phyloP scores from a whole-genome alignment of 2,329 filamentous ascomycete genomes.

The Fusarium equiseti region DNA sequence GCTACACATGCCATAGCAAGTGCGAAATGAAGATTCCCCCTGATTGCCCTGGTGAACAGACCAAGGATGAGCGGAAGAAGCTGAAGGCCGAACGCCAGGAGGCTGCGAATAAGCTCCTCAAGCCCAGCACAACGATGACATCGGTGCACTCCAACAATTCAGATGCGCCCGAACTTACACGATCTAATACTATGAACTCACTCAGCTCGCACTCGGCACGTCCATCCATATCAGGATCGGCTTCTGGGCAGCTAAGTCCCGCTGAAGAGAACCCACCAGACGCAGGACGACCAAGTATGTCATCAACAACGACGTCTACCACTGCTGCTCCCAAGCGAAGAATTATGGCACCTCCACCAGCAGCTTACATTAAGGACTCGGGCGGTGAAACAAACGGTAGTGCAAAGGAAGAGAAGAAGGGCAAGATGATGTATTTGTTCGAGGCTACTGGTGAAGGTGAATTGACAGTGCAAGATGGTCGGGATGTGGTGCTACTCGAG shows the following conservation, averaged over 20 bases:
- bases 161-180: constrained; percentile 75
- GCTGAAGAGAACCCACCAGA: constrained; percentile 60
- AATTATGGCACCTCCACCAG: constrained; percentile 87
- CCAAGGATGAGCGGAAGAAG: constrained; percentile 95
- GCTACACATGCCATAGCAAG: constrained; percentile 98
- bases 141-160: constrained; percentile 65
- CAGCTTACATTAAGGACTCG: constrained; percentile 79
- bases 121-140: constrained; percentile 56
- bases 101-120: constrained; percentile 72
- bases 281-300: constrained; percentile 45
- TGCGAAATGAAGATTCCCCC: constrained; percentile 99
- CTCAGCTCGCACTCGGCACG: constrained; percentile 86
- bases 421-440: constrained; percentile 91
- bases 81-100: constrained; percentile 89
- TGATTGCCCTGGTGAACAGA: constrained; percentile 92
- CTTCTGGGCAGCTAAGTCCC: constrained; percentile 62
- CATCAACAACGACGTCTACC: constrained; percentile 47
- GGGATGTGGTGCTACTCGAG: constrained; percentile 82
- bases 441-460: constrained; percentile 85
- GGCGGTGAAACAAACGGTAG: constrained; percentile 62
- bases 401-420: constrained; percentile 66
- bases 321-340: constrained; percentile 69
- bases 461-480: constrained; percentile 81
- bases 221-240: constrained; percentile 76
- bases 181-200: constrained; percentile 91